Base-by-base conservation (phyloP, 2,329 filamentous ascomycete genomes). In the Microthyrium microscopicum region DNA sequence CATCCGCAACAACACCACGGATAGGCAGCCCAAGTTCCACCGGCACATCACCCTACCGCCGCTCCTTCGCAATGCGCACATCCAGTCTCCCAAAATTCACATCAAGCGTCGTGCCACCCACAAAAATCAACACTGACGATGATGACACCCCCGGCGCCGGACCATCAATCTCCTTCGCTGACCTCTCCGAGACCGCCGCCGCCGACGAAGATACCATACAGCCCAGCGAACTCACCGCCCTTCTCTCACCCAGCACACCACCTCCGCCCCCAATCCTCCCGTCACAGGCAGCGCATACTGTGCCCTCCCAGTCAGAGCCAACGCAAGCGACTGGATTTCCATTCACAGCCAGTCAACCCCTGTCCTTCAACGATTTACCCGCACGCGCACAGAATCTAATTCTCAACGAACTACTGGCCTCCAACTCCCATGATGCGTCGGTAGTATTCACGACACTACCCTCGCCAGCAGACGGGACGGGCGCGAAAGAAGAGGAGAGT, bases 301-400 rank as follows among this genome's bases (percentile, higher is more conserved):
- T 17, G n/a, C 26, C 33, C 15, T 35, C 26, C 12, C 20, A 26
- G n/a, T 25, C 28, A 2, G 26, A 29, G 27, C 18, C 26, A 26
- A 29, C 25, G 8, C 44, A 41, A 32, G 50, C 51, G 29, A 46
- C 45, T 37, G 64, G 64, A 6, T 69, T 58, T 41, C 64, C 66
- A 0, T 66, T 69, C 3, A 68, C 69, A 16, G 71, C 74, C 33
- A 64, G 70, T 3, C 54, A 82, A 3, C 68, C 81, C 1, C 60
- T 91, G 2, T 82, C 74, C 2, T 92, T 92, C 60, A 91, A 92
- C 45, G 81, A 91, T 46, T 60, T 92, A 4, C 82, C 83, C 0
- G 81, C 77, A 45, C 72, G 81, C 12, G 82, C 82, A 2, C 83
- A 91, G 50, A 81, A 92, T 52, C 57, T 91, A 22, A 85, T 92